Evolutionary conservation across 495 filamentous ascomycete species (phyloP).

Genomic region (Letharia columbiana): DNA sequence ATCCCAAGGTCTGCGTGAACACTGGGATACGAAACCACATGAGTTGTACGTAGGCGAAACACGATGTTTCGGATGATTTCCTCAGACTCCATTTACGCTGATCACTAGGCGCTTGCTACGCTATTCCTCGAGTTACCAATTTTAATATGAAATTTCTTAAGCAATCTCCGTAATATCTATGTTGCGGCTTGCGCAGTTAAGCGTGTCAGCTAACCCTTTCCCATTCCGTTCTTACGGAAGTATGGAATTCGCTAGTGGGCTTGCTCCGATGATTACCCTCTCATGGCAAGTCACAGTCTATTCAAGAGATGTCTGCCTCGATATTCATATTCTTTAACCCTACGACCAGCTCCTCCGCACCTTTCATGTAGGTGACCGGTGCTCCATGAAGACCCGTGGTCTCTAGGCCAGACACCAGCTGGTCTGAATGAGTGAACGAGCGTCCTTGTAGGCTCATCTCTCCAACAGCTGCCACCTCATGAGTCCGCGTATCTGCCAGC

Average conservation of each 20-base stretch:
- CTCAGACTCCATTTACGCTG: neutral
- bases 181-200: neutral
- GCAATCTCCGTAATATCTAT: neutral
- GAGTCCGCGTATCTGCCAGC: neutral
- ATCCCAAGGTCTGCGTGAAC: neutral
- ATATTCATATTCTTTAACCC: neutral
- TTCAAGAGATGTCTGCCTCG: neutral
- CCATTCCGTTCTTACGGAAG: neutral
- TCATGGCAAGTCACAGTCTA: neutral
- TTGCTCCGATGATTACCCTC: neutral
- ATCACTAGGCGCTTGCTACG: neutral
- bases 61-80: neutral
- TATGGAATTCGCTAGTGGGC: neutral
- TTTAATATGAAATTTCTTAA: neutral
- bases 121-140: neutral
- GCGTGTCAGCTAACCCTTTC: neutral
- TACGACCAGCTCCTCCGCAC: neutral
- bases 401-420: neutral
- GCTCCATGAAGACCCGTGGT: neutral
- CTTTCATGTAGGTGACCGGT: neutral
- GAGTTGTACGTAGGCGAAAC: neutral
- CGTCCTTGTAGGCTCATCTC: neutral
- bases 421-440: neutral
- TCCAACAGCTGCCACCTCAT: neutral
- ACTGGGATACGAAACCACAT: neutral